These are phyloP conservation scores for Tylopilus felleus DNA, from an alignment of 768 basidiomycete genomes.

Conservation along the genomic window DNA sequence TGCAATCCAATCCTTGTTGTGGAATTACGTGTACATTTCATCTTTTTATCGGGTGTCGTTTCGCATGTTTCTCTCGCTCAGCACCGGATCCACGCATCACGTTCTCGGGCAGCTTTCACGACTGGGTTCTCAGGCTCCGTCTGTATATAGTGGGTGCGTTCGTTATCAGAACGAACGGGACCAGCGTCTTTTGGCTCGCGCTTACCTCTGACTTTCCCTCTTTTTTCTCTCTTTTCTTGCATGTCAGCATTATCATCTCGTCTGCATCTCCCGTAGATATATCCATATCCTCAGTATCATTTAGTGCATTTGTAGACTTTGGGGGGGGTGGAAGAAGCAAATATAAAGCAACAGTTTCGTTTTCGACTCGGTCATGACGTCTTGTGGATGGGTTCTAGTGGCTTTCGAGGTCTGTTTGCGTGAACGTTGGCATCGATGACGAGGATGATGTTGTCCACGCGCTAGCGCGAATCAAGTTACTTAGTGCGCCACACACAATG, in stretches of 20 bases:
- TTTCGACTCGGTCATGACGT: not conserved
- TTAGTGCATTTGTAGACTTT: slow-evolving; percentile 25
- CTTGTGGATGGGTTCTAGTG: too few species aligned
- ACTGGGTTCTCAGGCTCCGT: not conserved
- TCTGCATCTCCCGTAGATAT: slow-evolving; percentile 17
- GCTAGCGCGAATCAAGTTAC: too few species aligned
- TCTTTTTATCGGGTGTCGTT: slow-evolving; percentile 13
- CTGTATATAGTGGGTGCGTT: slow-evolving; percentile 21
- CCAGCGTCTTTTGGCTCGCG: too few species aligned
- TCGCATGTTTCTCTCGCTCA: slow-evolving; percentile 5
- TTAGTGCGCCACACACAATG: too few species aligned
- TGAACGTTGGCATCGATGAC: too few species aligned
- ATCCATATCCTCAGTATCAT: slow-evolving; percentile 14
- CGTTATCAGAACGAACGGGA: too few species aligned
- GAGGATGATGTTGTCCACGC: too few species aligned
- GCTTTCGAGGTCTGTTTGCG: too few species aligned
- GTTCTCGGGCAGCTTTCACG: not conserved
- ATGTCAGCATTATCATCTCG: not conserved
- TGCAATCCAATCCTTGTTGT: slow-evolving; percentile 28
- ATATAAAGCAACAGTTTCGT: slow-evolving; percentile 9
- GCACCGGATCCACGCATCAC: not conserved
- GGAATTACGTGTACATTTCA: slow-evolving; percentile 32
- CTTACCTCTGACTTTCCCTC: not conserved
- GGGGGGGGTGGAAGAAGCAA: slow-evolving; percentile 12
- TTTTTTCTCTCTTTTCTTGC: not conserved